Percentiles rank a stretch among this genome's conserved stretches.
Evolutionary conservation across 441 rosid genomes (phyloP).

Genomic region (Dalechampia spathulata): DNA sequence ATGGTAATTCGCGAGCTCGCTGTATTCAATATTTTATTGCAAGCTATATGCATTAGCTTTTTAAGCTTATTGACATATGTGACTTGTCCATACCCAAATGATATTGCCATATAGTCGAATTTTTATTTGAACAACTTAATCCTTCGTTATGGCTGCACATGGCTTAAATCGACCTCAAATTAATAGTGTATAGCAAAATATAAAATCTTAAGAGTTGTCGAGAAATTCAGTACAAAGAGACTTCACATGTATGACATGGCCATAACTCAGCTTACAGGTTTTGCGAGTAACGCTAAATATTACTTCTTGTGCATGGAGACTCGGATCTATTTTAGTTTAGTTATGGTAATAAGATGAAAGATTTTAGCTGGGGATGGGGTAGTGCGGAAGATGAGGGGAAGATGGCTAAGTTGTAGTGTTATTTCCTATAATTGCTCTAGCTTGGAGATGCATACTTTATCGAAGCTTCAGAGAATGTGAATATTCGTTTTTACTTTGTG

Average conservation of each 20-base stretch:
- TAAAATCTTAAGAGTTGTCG: no score
- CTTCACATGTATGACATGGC: no score
- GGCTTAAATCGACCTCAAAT: background rate
- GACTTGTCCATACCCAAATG: background rate
- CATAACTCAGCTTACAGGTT: no score
- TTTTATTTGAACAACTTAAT: background rate
- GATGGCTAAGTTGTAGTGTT: background rate
- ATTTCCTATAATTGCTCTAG: background rate
- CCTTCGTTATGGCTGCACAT: background rate
- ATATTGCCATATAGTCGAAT: background rate
- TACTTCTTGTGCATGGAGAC: background rate
- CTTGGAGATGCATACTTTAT: background rate
- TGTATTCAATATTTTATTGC: background rate
- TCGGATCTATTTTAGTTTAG: background rate
- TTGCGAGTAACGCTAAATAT: background rate
- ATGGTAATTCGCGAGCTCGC: conserved; percentile 50
- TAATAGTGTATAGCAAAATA: no score
- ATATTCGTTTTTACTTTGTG: conserved; percentile 1
- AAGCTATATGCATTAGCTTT: conserved; percentile 1
- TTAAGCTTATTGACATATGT: background rate
- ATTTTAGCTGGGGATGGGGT: background rate
- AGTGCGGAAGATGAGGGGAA: background rate
- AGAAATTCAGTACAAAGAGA: no score
- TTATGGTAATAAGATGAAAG: background rate
- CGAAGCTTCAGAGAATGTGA: background rate